These are phyloP conservation scores for Stemphylium beticola DNA, from an alignment of 2,329 filamentous ascomycete genomes.

Conservation along the genomic window DNA sequence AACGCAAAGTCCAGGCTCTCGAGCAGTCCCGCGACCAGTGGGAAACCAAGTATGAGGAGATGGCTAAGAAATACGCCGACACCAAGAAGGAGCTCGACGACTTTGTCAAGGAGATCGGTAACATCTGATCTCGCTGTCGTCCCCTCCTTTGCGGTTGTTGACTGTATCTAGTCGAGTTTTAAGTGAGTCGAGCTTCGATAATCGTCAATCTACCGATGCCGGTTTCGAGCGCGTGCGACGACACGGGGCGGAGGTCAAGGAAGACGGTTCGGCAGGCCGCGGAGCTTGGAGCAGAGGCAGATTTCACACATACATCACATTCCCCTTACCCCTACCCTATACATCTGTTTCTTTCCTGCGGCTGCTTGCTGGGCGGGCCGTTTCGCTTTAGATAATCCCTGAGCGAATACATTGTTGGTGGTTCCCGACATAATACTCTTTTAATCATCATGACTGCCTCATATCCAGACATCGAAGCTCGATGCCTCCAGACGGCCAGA, in stretches of 20 bases:
- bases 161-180: conserved; percentile 34
- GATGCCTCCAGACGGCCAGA: too few species aligned
- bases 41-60: conserved; percentile 98
- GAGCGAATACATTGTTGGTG: conserved; percentile 39
- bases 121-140: conserved; percentile 69
- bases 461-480: too few species aligned
- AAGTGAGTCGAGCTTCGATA: conserved; percentile 25
- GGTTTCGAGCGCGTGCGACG: conserved; percentile 24
- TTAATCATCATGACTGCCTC: background rate
- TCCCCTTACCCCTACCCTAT: conserved; percentile 28
- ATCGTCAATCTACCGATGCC: conserved; percentile 14
- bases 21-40: conserved; percentile 91
- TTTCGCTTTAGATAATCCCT: conserved; percentile 42
- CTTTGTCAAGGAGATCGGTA: conserved; percentile 89
- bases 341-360: conserved; percentile 36
- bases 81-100: conserved; percentile 91
- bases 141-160: conserved; percentile 41
- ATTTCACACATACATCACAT: conserved; percentile 22
- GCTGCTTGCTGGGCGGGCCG: conserved; percentile 34
- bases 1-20: conserved; percentile 98
- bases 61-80: conserved; percentile 83
- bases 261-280: conserved; percentile 15
- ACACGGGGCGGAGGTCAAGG: conserved; percentile 10
- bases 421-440: conserved; percentile 13
- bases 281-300: conserved; percentile 19